Evolutionary conservation across 176 grass and related monocot genomes (phyloP), one percentile per base, ranked within the genome.

Genomic region (Triticum urartu): DNA sequence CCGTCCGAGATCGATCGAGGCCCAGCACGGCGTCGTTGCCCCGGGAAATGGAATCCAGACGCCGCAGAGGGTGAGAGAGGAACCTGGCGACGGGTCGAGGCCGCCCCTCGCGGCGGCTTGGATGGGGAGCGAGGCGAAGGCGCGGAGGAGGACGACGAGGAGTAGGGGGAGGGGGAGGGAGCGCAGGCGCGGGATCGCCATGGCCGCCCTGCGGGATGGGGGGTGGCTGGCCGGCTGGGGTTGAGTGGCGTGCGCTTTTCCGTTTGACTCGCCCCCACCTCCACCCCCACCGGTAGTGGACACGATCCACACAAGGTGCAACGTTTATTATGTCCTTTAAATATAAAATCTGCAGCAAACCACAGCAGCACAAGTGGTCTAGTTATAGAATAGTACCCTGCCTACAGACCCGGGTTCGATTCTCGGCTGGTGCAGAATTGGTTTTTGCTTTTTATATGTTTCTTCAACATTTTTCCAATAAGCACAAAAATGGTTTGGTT

Each of bases 331-430:
- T 34, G 2, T 30, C 33, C 0, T 34, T 34, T 34, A 34, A 34
- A 0, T 4, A 0, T 34, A 34, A 34, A 34, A 4, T 5, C 33
- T 34, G 33, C 33, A 34, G 4, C 33, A 4, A 34, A 34, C 4
- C 33, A 34, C 33, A 4, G 6, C 1, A 48, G 72, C 72, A 75
- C 72, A 42, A 75, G 72, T 75, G 72, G 72, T 75, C 72, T 75
- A 75, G 72, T 75, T 42, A 8, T 38, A 89, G 90, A 92, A 91
- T 92, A 89, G 89, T 90, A 94, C 90, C 86, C 88, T 95, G 93
- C 91, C 93, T 96, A 90, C 77, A 96, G 90, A 91, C 92, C 88
- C 87, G 86, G 86, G 69, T 91, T 91, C 85, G 89, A 88, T 88
- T 91, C 86, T 81, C 81, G 77, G 72, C 76, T 80, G 83, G 91